Percentiles rank a stretch among this genome's conserved stretches.
phyloP scores from a whole-genome alignment of 2,329 filamentous ascomycete genomes.

The Chaetomium strumarium region DNA sequence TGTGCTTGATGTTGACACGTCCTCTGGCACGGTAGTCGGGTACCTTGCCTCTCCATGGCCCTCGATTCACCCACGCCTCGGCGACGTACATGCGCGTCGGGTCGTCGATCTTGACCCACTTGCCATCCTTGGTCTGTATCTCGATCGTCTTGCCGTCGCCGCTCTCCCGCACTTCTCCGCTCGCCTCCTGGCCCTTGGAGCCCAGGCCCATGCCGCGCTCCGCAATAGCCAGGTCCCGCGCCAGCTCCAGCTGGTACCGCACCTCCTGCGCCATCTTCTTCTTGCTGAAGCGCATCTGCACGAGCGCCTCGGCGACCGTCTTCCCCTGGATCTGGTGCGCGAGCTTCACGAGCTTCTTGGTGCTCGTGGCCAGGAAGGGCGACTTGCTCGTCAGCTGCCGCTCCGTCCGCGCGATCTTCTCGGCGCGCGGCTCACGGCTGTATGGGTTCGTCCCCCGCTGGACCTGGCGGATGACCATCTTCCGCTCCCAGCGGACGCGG shows the following conservation, averaged over 20 bases:
- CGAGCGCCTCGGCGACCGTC: constrained; percentile 85
- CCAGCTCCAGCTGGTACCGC: constrained; percentile 70
- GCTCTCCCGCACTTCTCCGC: constrained; percentile 20
- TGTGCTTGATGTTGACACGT: constrained; percentile 58
- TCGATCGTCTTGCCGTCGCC: constrained; percentile 36
- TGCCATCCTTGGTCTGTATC: constrained; percentile 70
- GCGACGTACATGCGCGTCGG: constrained; percentile 83
- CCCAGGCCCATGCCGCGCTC: constrained; percentile 78
- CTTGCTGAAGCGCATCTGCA: constrained; percentile 92
- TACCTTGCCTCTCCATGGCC: constrained; percentile 51
- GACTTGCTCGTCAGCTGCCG: constrained; percentile 54
- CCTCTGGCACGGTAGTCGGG: constrained; percentile 73
- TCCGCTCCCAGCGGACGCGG: constrained; percentile 72
- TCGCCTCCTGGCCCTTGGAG: constrained; percentile 31
- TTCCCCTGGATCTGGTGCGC: constrained; percentile 88
- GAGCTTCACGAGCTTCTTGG: constrained; percentile 86
- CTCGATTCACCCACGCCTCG: constrained; percentile 86
- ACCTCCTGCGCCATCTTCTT: constrained; percentile 87
- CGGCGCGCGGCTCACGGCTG: constrained; percentile 46
- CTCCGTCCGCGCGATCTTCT: constrained; percentile 62
- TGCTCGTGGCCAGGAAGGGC: constrained; percentile 70
- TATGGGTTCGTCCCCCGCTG: constrained; percentile 59
- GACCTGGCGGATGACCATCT: constrained; percentile 74
- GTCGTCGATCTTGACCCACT: constrained; percentile 63
- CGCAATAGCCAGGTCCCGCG: constrained; percentile 74